Evolutionary conservation across 2,329 filamentous ascomycete genomes (phyloP), one percentile per base, ranked within the genome.

Genomic region (Penicillium glabrum): DNA sequence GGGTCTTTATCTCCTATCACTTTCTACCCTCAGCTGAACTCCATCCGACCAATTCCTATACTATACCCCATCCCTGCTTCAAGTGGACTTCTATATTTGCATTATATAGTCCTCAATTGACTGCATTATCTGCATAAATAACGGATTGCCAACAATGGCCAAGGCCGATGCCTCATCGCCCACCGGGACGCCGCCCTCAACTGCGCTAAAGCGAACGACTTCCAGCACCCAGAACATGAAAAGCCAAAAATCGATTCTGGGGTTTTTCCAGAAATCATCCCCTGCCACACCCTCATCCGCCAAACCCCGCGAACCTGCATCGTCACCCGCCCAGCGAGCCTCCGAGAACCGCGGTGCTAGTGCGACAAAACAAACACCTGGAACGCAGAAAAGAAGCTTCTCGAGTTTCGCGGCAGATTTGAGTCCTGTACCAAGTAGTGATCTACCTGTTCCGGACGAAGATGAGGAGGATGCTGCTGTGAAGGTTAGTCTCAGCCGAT

Each of bases 371-470:
- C 67, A 62, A 24, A 68, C 70, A 8, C 72, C 80, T 44, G 80
- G 80, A 51, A 77, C 78, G n/a, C 81, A 81, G 49, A 76, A 69
- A 66, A 77, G 63, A 56, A 69, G 61, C 65, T 71, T 61, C 61
- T 72, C 63, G 66, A 79, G 67, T 65, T 75, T 67, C 57, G 75
- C 67, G 57, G 77, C 79, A 37, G 80, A 80, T 57, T 77, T 88
- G 57, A 93, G 91, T 0, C 91, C 91, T 5, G 83, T 89, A 6
- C 89, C 91, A 5, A 96, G 90, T 73, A 96, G 91, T 74, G 91
- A 96, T 74, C 83, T 83, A 35, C 72, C 85, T 26, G 86, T 88
- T 52, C 86, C 88, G 0, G 86, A 90, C 61, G 86, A 89, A 65
- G 87, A 89, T 60, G 80, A 84, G 16, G 64, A 62, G 21, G 54